Evolutionary conservation across 2,329 filamentous ascomycete genomes (phyloP).

Genomic region (Cladophialophora bantiana): DNA sequence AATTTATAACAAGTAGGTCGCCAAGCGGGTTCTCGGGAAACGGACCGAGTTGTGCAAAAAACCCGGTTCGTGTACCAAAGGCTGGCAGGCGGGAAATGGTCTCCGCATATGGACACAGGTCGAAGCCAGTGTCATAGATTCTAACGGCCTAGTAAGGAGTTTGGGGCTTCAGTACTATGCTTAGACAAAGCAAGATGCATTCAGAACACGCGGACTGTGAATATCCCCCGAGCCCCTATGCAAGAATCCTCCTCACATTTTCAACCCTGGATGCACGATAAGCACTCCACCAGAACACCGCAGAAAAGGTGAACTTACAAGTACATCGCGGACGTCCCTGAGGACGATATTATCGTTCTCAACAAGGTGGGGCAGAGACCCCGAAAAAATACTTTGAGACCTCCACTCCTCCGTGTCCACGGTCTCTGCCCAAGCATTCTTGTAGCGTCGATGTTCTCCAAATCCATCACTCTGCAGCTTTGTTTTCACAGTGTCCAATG

Average conservation of each 20-base stretch:
- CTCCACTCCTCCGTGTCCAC: slow-evolving; percentile 21
- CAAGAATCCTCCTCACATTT: slow-evolving; percentile 6
- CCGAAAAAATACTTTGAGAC: slow-evolving; percentile 25
- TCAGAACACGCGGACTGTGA: too few relatives aligned
- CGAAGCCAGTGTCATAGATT: too few relatives aligned
- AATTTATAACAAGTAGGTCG: neutral
- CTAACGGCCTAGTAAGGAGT: too few relatives aligned
- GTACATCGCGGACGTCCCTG: slow-evolving; percentile 23
- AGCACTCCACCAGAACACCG: neutral
- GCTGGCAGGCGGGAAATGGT: neutral
- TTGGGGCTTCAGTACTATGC: too few relatives aligned
- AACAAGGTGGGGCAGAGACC: slow-evolving; percentile 28
- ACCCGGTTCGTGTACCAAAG: neutral
- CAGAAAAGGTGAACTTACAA: slow-evolving; percentile 24
- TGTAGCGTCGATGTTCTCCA: slow-evolving; percentile 19
- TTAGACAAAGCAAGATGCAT: too few relatives aligned
- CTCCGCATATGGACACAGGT: too few relatives aligned
- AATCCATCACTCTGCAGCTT: slow-evolving; percentile 29
- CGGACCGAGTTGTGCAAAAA: neutral
- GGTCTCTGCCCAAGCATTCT: slow-evolving; percentile 17
- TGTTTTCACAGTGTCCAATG: slow-evolving; percentile 33
- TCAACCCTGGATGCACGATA: slow-evolving; percentile 8
- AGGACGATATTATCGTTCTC: slow-evolving; percentile 29
- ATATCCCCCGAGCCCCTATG: neutral
- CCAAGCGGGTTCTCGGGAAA: neutral